These are phyloP conservation scores for Pisolithus tinctorius DNA, from an alignment of 768 basidiomycete genomes.

Conservation along the genomic window DNA sequence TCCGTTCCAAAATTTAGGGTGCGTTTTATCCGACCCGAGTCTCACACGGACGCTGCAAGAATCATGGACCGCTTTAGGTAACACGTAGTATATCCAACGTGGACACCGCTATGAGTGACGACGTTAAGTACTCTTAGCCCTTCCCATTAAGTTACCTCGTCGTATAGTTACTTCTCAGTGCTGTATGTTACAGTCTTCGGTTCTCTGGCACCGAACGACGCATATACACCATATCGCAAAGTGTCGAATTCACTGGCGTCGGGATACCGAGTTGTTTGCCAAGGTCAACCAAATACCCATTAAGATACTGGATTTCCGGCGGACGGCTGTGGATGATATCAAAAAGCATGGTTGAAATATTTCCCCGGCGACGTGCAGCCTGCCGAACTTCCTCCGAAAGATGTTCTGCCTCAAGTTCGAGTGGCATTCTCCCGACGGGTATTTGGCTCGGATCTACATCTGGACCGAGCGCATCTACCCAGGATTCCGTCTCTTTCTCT, in stretches of 20 bases:
- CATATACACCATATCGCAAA: slow-evolving; percentile 55
- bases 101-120: not conserved
- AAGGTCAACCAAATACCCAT: slow-evolving; percentile 68
- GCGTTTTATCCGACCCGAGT: not conserved
- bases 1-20: too few relatives aligned
- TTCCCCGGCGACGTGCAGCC: slow-evolving; percentile 45
- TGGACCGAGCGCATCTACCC: slow-evolving; percentile 19
- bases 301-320: slow-evolving; percentile 80
- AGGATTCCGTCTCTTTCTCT: slow-evolving; percentile 30
- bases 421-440: slow-evolving; percentile 37
- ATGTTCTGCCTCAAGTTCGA: slow-evolving; percentile 34
- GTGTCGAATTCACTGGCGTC: slow-evolving; percentile 50
- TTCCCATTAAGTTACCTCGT: slow-evolving; percentile 3
- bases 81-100: not conserved
- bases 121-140: not conserved
- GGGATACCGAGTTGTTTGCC: slow-evolving; percentile 50
- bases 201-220: slow-evolving; percentile 51
- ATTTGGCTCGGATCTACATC: slow-evolving; percentile 19
- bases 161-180: not conserved
- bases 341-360: slow-evolving; percentile 75
- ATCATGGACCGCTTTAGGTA: not conserved
- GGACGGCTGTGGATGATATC: slow-evolving; percentile 55
- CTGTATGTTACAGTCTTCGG: slow-evolving; percentile 22
- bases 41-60: not conserved
- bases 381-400: slow-evolving; percentile 53